Evolutionary conservation across 495 filamentous ascomycete genomes (phyloP).

Genomic region (Podospora tetraspora): DNA sequence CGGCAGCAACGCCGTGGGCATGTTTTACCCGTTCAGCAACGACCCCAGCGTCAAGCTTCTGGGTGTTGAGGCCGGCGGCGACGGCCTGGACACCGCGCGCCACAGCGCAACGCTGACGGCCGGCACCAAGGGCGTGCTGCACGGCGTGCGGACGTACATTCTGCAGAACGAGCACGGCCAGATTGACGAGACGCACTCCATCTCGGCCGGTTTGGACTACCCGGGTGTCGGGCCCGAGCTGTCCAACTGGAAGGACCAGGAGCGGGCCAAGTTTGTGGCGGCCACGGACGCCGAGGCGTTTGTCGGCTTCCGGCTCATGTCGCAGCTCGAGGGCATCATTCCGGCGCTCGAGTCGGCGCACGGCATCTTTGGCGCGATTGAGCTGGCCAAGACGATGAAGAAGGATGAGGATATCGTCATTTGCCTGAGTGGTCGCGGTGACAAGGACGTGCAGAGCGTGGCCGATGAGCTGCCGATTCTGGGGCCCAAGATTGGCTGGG

Average conservation of each 20-base stretch:
- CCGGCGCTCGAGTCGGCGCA: constrained; percentile 92
- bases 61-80: constrained; percentile 94
- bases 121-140: constrained; percentile 85
- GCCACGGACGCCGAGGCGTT: constrained; percentile 92
- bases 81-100: constrained; percentile 80
- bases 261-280: constrained; percentile 80
- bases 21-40: constrained; percentile 93
- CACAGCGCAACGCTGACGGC: constrained; percentile 86
- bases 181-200: constrained; percentile 88
- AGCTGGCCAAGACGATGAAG: constrained; percentile 86
- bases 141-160: constrained; percentile 93
- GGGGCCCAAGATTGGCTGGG: constrained; percentile 93
- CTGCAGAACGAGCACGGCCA: constrained; percentile 89
- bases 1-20: constrained; percentile 84
- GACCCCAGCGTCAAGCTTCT: constrained; percentile 81
- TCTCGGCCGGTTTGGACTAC: constrained; percentile 97
- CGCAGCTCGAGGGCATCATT: constrained; percentile 90
- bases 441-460: constrained; percentile 98
- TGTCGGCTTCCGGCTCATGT: constrained; percentile 75
- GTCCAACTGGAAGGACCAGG: constrained; percentile 81
- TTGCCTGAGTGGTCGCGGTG: constrained; percentile 84
- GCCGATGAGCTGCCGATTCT: constrained; percentile 87
- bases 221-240: constrained; percentile 95
- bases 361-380: constrained; percentile 81
- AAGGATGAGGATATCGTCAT: constrained; percentile 91